Conservation (phyloP, 2,329 filamentous ascomycete species). For the Scedosporium apiospermum region DNA sequence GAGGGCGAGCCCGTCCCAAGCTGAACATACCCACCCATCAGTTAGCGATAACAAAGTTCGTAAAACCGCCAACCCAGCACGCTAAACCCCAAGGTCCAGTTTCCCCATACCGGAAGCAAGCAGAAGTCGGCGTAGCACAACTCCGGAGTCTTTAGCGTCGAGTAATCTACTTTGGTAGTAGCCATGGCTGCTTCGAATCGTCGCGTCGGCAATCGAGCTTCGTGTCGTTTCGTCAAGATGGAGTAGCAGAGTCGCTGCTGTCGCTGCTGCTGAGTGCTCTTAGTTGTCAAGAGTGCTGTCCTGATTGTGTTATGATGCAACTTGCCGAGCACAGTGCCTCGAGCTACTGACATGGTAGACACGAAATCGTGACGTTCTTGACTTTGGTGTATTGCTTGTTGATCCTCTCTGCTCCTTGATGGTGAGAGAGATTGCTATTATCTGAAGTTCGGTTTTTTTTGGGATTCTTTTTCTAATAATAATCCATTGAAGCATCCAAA, state of each 20-base stretch:
- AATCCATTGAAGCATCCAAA: background rate
- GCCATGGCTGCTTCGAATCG: background rate
- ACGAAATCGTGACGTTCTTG: background rate
- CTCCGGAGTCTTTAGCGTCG: slow-evolving; percentile 52
- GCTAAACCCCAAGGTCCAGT: background rate
- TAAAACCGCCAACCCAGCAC: background rate
- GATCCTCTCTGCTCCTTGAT: background rate
- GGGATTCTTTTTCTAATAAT: background rate
- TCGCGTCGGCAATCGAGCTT: background rate
- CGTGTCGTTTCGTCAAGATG: background rate
- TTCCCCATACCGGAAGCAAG: slow-evolving; percentile 60
- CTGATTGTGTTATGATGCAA: background rate
- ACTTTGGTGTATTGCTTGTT: background rate
- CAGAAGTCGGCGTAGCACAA: slow-evolving; percentile 86
- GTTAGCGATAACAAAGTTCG: background rate
- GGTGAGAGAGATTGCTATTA: background rate
- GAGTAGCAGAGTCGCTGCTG: background rate
- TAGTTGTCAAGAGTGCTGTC: background rate
- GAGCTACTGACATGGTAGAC: background rate
- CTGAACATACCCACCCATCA: slow-evolving; percentile 25
- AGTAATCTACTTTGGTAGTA: slow-evolving; percentile 30
- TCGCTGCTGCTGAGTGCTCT: background rate
- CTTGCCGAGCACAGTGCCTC: background rate
- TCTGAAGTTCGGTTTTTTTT: background rate
- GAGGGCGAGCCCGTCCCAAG: slow-evolving; percentile 71